Evolutionary conservation across 2,329 filamentous ascomycete genomes (phyloP), one percentile per base, ranked within the genome.

Genomic region (Amauroascus verrucosus): DNA sequence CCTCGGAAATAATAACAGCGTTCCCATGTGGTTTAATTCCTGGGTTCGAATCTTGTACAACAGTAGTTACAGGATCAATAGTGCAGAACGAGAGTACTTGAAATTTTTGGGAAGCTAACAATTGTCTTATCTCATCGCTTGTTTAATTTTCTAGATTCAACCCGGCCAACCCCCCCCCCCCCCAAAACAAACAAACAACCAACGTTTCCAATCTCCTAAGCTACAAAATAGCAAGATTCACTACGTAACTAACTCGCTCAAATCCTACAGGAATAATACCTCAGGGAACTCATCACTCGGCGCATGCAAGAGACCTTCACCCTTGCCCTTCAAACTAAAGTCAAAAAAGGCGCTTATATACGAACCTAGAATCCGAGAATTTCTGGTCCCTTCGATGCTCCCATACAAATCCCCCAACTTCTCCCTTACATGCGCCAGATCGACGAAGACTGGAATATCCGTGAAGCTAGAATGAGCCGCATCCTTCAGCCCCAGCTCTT

Each of bases 321-420:
- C 51, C 37, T 51, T 50, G 13, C 54, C 56, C 30, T 47, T 49
- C 22, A 61, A 24, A 11, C 53, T 43, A 32, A 56, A 53, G 26
- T 53, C 54, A 46, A 58, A 61, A 38, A 61, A 59, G 14, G 50
- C 56, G 30, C 22, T 44, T 16, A 61, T 50, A 50, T 62, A 62
- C 9, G 48, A 37, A 14, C 53, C 44, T 33, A 61, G 18, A 45
- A 59, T 57, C 28, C 55, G 28, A n/a, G 55, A 35, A 35, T 55
- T 46, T 22, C 57, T 32, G n/a, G 33, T 20, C 24, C 57, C 58
- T 16, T 57, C 43, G 22, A 62, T 52, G 9, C 26, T 56, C 14
- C 61, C 60, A 37, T 60, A 48, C 6, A 32, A 32, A 13, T 54
- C 50, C 28, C 41, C 18, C 16, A 56, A 45, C n/a, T 37, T 40